phyloP scores from a whole-genome alignment of 202 grass and related monocot genomes.

The Panicum virgatum region DNA sequence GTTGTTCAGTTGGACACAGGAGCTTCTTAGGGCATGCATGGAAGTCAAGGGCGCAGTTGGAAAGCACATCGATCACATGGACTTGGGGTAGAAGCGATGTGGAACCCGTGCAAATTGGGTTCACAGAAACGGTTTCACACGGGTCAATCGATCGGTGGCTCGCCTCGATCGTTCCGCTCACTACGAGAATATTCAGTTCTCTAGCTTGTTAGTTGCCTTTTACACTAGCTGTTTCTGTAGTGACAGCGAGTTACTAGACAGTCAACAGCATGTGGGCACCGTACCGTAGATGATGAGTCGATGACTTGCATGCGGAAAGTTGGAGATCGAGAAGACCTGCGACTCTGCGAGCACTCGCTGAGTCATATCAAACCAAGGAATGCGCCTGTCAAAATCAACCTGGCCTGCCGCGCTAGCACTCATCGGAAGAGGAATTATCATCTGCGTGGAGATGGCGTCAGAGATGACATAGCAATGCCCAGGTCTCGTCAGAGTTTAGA shows the following conservation, averaged over 20 bases:
- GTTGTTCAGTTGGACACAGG: background rate
- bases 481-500: conserved; percentile 24
- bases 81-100: conserved; percentile 4
- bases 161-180: background rate
- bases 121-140: conserved; percentile 12
- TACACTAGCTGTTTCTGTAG: background rate
- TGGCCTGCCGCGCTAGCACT: no score
- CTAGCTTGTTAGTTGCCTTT: conserved; percentile 7
- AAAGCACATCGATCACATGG: background rate
- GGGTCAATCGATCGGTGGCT: background rate
- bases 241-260: background rate
- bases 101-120: background rate
- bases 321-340: background rate
- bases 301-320: background rate
- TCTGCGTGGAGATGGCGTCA: background rate
- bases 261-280: background rate
- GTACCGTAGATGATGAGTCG: background rate
- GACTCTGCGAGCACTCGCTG: background rate
- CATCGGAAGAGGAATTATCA: background rate
- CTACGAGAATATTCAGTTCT: background rate
- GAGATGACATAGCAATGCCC: background rate
- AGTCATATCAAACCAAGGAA: conserved; percentile 10
- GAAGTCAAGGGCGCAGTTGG: conserved; percentile 26
- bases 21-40: background rate
- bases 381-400: background rate